A percentile compares a stretch with the other conserved stretches of the same genome.
Evolutionary conservation across 345 rosid species (phyloP).

Genomic region (Mercurialis annua): DNA sequence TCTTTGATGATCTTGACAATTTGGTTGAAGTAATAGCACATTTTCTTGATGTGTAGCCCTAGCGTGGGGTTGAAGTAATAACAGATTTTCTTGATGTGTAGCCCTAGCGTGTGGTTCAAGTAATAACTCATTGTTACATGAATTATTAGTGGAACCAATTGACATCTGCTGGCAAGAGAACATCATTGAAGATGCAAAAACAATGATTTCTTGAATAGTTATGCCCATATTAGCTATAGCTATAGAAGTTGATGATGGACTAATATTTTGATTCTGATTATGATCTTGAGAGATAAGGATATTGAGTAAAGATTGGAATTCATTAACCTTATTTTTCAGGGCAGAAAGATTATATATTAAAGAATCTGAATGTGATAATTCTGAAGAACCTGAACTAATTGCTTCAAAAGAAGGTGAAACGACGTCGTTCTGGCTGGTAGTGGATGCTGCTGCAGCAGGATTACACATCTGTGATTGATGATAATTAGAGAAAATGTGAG

Average conservation of each 20-base stretch:
- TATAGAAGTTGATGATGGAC: slow-evolving; percentile 33
- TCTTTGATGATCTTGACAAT: slow-evolving; percentile 24
- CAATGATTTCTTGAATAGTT: slow-evolving; percentile 60
- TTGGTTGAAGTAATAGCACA: slow-evolving; percentile 1
- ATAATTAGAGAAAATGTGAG: too few relatives aligned
- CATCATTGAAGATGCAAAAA: slow-evolving; percentile 62
- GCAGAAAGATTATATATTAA: slow-evolving; percentile 53
- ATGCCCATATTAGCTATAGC: slow-evolving; percentile 44
- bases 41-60: not conserved
- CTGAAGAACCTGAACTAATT: slow-evolving; percentile 9
- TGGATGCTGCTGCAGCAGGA: slow-evolving; percentile 12
- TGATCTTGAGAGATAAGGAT: slow-evolving; percentile 36
- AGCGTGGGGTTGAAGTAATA: not conserved
- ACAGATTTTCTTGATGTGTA: not conserved
- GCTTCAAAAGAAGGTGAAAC: slow-evolving; percentile 19
- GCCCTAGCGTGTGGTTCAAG: slow-evolving; percentile 14
- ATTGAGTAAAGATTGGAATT: slow-evolving; percentile 52
- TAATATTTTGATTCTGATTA: slow-evolving; percentile 17
- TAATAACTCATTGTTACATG: slow-evolving; percentile 17
- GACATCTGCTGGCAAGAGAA: slow-evolving; percentile 61
- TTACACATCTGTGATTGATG: slow-evolving; percentile 10
- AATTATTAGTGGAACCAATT: not conserved
- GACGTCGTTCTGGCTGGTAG: slow-evolving; percentile 18
- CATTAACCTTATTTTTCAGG: slow-evolving; percentile 60
- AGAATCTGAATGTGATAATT: slow-evolving; percentile 34